Base-by-base conservation (phyloP, 1,139 yeast species). In the Kodamaea suecica region DNA sequence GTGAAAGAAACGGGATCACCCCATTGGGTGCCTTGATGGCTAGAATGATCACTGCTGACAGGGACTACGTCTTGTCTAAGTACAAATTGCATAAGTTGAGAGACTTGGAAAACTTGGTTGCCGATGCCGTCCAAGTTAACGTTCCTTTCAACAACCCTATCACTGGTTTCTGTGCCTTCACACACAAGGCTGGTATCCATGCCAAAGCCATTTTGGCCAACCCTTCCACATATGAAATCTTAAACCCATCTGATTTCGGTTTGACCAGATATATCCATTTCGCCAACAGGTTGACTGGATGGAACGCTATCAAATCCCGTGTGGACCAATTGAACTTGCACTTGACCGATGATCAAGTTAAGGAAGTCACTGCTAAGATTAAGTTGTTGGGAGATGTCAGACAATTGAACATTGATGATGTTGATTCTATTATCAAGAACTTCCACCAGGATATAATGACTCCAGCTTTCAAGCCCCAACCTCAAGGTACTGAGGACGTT, bases 131-230 rank as follows among this genome's bases (percentile, higher is more conserved):
- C 37, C 95, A 87, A 66, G 96, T 92, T 44, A 90, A 90, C 65
- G 80, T 92, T 57, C 98, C 98, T 43, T 92, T 92, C 76, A 92
- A 92, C 78, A 92, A 92, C 72, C 97, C 97, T 51, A 88, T 92
- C 62, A 92, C 98, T 33, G 98, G 98, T 37, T 92, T 92, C 82
- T 92, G 97, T 73, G 98, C 98, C 36, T 92, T 92, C 70, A 92
- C 98, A 38, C 98, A 92, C 75, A 92, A 92, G 76, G 98, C 98
- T 38, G 98, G 98, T 70, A 90, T 92, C 57, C 98, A 92, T 61
- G 97, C 98, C 55, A 92, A 92, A 76, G 97, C 97, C 40, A 92
- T 92, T 53, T 78, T 92, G 52, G 98, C 98, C 43, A 92, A 92
- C 70, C 98, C 98, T 46, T 87, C 96, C 28, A 92, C 97, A 25